These are phyloP conservation scores for Talaromyces amestolkiae DNA, from an alignment of 2,329 filamentous ascomycete species.

Conservation along the genomic window DNA sequence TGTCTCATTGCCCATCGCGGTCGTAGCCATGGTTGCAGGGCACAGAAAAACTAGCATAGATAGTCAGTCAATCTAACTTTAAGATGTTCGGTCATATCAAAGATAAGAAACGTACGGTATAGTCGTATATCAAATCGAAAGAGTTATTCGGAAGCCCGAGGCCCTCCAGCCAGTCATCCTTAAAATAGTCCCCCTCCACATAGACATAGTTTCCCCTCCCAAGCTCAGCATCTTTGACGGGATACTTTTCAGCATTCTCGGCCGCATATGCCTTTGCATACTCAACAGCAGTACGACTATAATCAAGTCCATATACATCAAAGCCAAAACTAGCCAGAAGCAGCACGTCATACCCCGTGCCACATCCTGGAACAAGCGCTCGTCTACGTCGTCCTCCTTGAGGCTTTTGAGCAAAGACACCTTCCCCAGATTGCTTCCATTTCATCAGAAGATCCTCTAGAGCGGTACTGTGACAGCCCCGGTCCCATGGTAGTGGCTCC, in stretches of 20 bases:
- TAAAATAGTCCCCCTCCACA: slow-evolving; percentile 47
- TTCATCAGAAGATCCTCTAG: slow-evolving; percentile 54
- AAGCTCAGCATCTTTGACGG: slow-evolving; percentile 33
- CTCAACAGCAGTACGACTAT: slow-evolving; percentile 52
- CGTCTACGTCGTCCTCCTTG: slow-evolving; percentile 36
- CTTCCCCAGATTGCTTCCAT: slow-evolving; percentile 38
- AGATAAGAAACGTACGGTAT: slow-evolving; percentile 49
- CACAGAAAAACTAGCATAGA: slow-evolving; percentile 55
- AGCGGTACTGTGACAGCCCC: slow-evolving; percentile 57
- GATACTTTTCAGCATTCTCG: slow-evolving; percentile 36
- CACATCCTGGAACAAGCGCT: slow-evolving; percentile 66
- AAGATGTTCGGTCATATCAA: slow-evolving; percentile 2
- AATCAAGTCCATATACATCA: slow-evolving; percentile 73
- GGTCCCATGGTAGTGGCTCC: slow-evolving; percentile 59
- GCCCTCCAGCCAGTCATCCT: slow-evolving; percentile 41
- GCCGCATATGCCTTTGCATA: slow-evolving; percentile 36
- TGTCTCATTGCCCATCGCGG: slow-evolving; percentile 58
- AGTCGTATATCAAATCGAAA: slow-evolving; percentile 59
- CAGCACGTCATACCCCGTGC: slow-evolving; percentile 75
- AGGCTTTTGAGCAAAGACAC: slow-evolving; percentile 27
- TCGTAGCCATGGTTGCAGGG: slow-evolving; percentile 55
- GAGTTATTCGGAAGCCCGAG: slow-evolving; percentile 33
- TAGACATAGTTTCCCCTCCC: slow-evolving; percentile 43
- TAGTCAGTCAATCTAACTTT: slow-evolving; percentile 3
- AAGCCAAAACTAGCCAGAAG: slow-evolving; percentile 73